phyloP scores from a whole-genome alignment of 306 rosid genomes.

The Echinosophora koreensis region DNA sequence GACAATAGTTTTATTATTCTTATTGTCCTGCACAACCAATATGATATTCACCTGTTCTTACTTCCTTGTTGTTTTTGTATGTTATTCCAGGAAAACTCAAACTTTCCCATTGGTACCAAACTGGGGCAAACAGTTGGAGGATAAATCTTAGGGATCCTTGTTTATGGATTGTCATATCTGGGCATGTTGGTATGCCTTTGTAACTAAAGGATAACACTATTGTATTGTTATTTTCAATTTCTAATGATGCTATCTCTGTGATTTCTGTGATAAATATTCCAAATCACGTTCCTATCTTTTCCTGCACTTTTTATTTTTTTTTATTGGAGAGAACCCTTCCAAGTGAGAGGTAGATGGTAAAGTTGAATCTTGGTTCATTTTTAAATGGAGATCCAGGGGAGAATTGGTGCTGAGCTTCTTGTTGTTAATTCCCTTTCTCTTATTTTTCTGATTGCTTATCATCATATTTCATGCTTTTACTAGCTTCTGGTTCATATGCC shows the following conservation, averaged over 20 bases:
- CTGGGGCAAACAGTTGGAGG: slow-evolving; percentile 54
- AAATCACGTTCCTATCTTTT: slow-evolving; percentile 3
- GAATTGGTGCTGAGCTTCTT: slow-evolving; percentile 5
- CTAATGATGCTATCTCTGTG: not conserved
- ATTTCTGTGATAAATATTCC: slow-evolving; percentile 27
- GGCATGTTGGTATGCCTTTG: slow-evolving; percentile 59
- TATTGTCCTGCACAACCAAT: not conserved
- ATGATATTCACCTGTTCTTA: not conserved
- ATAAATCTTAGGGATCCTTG: slow-evolving; percentile 52
- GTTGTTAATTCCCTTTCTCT: not conserved
- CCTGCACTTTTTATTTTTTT: slow-evolving; percentile 4
- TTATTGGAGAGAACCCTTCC: slow-evolving; percentile 25
- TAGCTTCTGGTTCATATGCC: slow-evolving; percentile 29
- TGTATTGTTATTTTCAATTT: slow-evolving; percentile 19
- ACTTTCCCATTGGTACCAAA: slow-evolving; percentile 34
- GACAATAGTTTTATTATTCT: not conserved
- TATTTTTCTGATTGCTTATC: not conserved
- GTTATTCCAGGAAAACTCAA: slow-evolving; percentile 53
- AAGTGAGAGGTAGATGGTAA: not conserved
- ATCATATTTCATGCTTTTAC: slow-evolving; percentile 1
- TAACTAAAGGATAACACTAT: not conserved
- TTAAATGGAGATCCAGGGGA: slow-evolving; percentile 23
- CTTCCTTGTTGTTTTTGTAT: slow-evolving; percentile 40
- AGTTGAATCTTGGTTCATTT: slow-evolving; percentile 5
- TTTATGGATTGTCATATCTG: slow-evolving; percentile 64